Conservation (phyloP, 371 early-diverging fungal species). For the Lichtheimia hyalospora region DNA sequence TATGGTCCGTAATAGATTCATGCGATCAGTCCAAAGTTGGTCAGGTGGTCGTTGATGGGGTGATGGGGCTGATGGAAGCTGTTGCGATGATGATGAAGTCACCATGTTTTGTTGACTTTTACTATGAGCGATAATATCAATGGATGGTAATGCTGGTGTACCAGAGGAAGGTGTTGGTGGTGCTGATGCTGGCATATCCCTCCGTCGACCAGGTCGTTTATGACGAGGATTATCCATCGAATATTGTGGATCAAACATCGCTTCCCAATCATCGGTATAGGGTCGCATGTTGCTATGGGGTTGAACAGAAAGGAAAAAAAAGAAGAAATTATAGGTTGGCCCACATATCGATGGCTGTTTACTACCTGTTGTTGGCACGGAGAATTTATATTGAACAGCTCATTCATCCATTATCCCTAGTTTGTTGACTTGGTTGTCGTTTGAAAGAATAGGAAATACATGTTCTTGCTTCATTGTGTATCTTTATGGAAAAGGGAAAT, state of each 20-base stretch:
- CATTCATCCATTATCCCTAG: too few relatives aligned
- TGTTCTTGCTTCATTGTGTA: too few relatives aligned
- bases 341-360: too few relatives aligned
- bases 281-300: too few relatives aligned
- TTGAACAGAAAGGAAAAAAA: too few relatives aligned
- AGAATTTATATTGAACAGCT: too few relatives aligned
- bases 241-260: slow-evolving; percentile 18
- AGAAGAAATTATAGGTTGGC: too few relatives aligned
- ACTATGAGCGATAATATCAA: not conserved
- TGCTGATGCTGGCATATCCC: not conserved
- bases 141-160: slow-evolving; percentile 10
- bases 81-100: slow-evolving; percentile 3
- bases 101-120: not conserved
- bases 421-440: too few relatives aligned
- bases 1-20: slow-evolving; percentile 10
- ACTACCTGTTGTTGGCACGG: too few relatives aligned
- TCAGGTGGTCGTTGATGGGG: slow-evolving; percentile 1
- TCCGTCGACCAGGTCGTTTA: slow-evolving; percentile 1
- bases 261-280: slow-evolving; percentile 16
- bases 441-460: too few relatives aligned
- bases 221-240: slow-evolving; percentile 4
- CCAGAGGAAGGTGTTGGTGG: slow-evolving; percentile 1
- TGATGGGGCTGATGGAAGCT: slow-evolving; percentile 4
- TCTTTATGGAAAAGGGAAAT: too few relatives aligned
- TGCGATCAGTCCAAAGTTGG: slow-evolving; percentile 2